Conservation (phyloP, 78 protist species). For the Dictyostelium citrinum region DNA sequence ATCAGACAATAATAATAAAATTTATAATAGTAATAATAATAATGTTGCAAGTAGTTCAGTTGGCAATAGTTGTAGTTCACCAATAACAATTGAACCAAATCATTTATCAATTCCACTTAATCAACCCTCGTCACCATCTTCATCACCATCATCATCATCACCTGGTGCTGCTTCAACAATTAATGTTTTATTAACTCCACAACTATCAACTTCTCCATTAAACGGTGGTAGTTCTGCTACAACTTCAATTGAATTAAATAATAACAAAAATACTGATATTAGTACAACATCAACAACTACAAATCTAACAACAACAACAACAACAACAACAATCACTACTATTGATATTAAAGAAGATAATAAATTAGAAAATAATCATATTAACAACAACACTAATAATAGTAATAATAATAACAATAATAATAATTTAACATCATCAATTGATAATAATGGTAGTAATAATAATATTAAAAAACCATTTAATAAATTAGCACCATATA, state of each 20-base stretch:
- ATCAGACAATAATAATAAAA: background rate
- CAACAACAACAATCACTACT: background rate
- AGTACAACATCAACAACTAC: background rate
- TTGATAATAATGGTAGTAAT: background rate
- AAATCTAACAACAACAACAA: background rate
- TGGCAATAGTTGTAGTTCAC: background rate
- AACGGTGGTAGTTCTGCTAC: background rate
- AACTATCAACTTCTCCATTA: background rate
- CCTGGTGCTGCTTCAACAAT: background rate
- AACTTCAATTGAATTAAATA: background rate
- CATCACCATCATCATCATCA: background rate
- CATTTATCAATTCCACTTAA: background rate
- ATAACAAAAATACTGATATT: background rate
- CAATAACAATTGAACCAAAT: background rate
- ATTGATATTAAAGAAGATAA: background rate
- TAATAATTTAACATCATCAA: background rate
- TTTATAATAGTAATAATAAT: background rate
- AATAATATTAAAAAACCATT: background rate
- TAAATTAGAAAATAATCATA: background rate
- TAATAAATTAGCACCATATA: constrained; percentile 38
- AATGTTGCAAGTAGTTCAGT: background rate
- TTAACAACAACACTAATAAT: too few species aligned
- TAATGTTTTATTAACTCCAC: background rate
- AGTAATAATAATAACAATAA: background rate
- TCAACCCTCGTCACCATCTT: background rate